Evolutionary conservation across 352 stramenopile species (phyloP).

Genomic region (Pythium rishiriense): DNA sequence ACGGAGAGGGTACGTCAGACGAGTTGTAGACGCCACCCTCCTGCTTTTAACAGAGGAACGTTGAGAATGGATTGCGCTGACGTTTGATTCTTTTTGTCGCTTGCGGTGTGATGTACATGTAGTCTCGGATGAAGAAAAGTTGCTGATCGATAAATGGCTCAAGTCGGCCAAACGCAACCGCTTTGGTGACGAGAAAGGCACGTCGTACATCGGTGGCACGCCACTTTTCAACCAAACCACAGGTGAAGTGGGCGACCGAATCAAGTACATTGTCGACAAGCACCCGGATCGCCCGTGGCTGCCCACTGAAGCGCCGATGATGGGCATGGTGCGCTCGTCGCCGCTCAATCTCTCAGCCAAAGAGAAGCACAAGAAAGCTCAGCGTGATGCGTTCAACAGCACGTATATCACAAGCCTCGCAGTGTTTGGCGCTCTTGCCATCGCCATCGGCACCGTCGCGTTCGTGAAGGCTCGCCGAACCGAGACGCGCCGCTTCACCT

Average conservation of each 20-base stretch:
- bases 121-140: constrained; percentile 52
- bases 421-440: constrained; percentile 30
- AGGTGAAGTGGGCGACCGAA: constrained; percentile 48
- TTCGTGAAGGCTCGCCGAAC: constrained; percentile 35
- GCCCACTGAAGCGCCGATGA: constrained; percentile 21
- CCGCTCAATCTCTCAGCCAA: constrained; percentile 20
- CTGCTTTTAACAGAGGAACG: neutral
- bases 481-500: constrained; percentile 43
- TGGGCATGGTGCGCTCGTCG: constrained; percentile 22
- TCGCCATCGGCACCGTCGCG: constrained; percentile 37
- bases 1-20: constrained; percentile 19
- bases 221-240: constrained; percentile 79
- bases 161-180: constrained; percentile 53
- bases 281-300: constrained; percentile 68
- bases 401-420: constrained; percentile 24
- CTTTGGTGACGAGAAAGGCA: constrained; percentile 57
- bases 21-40: constrained; percentile 13
- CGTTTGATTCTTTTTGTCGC: neutral
- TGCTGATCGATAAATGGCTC: constrained; percentile 60
- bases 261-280: constrained; percentile 62
- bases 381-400: constrained; percentile 7
- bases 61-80: constrained; percentile 4
- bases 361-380: constrained; percentile 4
- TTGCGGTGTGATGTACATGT: constrained; percentile 15
- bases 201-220: constrained; percentile 71